Evolutionary conservation across 2,329 filamentous ascomycete species (phyloP), one percentile per base, ranked within the genome.

Genomic region (Cladosporium sp.): DNA sequence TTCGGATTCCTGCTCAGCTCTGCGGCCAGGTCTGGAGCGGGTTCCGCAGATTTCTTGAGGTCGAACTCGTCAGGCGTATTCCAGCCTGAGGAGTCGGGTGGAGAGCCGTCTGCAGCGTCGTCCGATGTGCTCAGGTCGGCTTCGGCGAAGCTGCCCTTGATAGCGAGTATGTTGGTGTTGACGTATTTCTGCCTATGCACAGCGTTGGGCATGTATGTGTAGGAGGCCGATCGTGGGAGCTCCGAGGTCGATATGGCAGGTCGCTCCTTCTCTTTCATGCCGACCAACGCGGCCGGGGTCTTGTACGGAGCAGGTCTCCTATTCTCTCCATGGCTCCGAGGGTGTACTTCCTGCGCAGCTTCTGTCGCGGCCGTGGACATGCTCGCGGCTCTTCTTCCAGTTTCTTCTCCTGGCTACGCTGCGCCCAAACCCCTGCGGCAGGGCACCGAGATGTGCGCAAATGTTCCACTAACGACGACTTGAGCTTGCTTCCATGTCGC

Each of bases 221-320:
- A 83, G 59, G 80, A 83, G 27, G 80, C 80, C 42, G 80, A 75
- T 51, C 79, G 74, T 22, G 75, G 73, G 24, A 83, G 57, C 20
- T 67, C 58, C 12, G 45, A 41, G 7, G 27, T 37, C 37, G 30
- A 41, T 24, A 40, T 36, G 13, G 44, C 17, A 8, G 45, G 45
- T 36, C 32, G 32, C 12, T 48, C 45, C 37, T 48, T 48, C 45
- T 48, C 45, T 48, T 48, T 48, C 45, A 48, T 48, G 37, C 45
- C 45, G 32, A 48, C 30, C 12, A 48, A 27, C 24, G 45, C 45
- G 9, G 45, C 45, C 17, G 45, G 45, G 8, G 45, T 48, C 36
- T 48, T 40, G 45, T 48, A 48, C 17, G 37, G 36, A 18, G 45
- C 30, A 22, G 45, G 36, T 15, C 45, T 48, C 45, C 45, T 48